These are phyloP conservation scores for Pisolithus albus DNA, from an alignment of 768 basidiomycete species.

Conservation along the genomic window DNA sequence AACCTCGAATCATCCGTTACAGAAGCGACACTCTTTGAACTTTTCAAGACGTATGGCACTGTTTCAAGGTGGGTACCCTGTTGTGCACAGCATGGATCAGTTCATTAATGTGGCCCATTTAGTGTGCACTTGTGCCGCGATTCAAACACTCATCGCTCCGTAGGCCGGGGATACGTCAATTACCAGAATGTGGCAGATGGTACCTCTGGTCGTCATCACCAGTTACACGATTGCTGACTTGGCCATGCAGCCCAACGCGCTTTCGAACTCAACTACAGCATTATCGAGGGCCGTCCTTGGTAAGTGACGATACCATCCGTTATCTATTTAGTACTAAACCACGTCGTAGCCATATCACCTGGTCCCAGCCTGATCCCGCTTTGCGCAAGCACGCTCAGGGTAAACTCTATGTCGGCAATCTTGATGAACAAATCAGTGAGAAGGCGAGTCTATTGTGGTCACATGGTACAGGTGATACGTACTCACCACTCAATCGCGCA, in stretches of 20 bases:
- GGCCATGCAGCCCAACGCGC: constrained; percentile 79
- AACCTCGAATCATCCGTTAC: constrained; percentile 98
- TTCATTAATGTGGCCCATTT: background rate
- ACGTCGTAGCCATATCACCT: constrained; percentile 87
- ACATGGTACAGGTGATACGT: background rate
- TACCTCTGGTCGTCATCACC: constrained; percentile 28
- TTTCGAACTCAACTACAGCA: constrained; percentile 95
- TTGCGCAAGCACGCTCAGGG: constrained; percentile 99
- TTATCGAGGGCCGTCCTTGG: constrained; percentile 98
- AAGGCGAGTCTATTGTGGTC: constrained; percentile 49
- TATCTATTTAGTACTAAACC: background rate
- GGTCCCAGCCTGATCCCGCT: constrained; percentile 99
- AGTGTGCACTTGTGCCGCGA: constrained; percentile 99
- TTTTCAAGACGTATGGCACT: constrained; percentile 99
- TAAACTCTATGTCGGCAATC: constrained; percentile 99
- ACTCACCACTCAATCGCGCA: constrained; percentile 21
- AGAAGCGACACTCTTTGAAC: constrained; percentile 99
- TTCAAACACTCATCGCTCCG: constrained; percentile 97
- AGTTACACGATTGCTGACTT: background rate
- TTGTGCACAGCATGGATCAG: background rate
- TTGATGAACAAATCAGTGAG: constrained; percentile 96
- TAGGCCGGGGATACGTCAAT: constrained; percentile 99
- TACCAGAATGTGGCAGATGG: constrained; percentile 94
- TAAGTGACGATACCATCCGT: constrained; percentile 27
- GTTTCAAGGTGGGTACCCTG: constrained; percentile 74